Base-by-base conservation (phyloP, 495 filamentous ascomycete genomes). In the Penicillium cinerascens region DNA sequence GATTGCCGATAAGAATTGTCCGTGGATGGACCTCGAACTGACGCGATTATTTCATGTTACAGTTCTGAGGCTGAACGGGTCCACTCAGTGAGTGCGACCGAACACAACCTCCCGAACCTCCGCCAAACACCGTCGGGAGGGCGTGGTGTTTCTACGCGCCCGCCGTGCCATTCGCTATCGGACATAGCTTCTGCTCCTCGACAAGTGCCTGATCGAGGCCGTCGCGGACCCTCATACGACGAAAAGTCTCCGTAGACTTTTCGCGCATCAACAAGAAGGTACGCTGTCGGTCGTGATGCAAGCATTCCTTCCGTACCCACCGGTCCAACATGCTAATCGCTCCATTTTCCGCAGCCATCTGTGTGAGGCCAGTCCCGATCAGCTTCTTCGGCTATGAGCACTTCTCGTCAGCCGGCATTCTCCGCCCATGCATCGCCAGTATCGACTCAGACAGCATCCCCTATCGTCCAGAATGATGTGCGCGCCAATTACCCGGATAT, bases 371-470 rank as follows among this genome's bases (percentile, higher is more conserved):
- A 61, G 66, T 57, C 60, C 55, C 56, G 49, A 64, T 49, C 71
- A 68, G 65, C 56, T 66, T 70, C 57, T 60, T 67, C 62, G 67
- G 68, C 72, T 69, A 77, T 77, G 74, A 76, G 61, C 69, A 66
- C 68, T 63, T 57, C 67, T 39, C 64, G 50, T 60, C 60, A 65
- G 53, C 69, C 67, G 60, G 58, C 67, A 45, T 66, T 61, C 38
- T 55, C 67, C 43, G 59, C 68, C 43, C 64, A 69, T 67, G 54
- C 64, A 39, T 60, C 70, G 26, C 58, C 72, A 51, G 53, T 56
- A 49, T 54, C 69, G 42, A 63, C 58, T 42, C 52, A 66, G 22
- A 44, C 65, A 36, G 61, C 55, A 26, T 39, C 60, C 29, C 66
- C 71, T 53, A 46, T 68, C 8, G 51, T 58, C 17, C 70, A 65